Conservation (phyloP, 2,329 filamentous ascomycete species). For the Botrytis medusae region DNA sequence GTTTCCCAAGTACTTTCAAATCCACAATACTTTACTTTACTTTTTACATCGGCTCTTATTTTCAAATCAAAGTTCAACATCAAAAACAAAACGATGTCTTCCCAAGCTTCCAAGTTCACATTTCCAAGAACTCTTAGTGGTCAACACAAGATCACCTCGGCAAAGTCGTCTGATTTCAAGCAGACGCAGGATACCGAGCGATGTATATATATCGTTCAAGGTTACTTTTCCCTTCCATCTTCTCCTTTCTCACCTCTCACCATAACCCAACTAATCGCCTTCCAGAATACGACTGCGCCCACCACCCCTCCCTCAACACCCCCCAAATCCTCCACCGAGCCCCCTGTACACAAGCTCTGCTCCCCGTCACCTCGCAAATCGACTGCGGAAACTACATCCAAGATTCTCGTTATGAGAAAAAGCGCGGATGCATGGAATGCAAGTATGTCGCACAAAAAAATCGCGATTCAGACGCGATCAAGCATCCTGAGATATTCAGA, state of each 20-base stretch:
- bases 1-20: neutral
- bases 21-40: neutral
- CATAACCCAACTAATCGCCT: neutral
- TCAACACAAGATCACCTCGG: neutral
- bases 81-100: too few relatives aligned
- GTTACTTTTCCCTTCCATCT: neutral
- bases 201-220: neutral
- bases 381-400: neutral
- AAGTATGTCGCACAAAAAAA: neutral
- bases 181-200: neutral
- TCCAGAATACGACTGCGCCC: neutral
- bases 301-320: neutral
- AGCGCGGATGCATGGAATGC: neutral
- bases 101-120: too few relatives aligned
- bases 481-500: fast-evolving
- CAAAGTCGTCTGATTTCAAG: neutral
- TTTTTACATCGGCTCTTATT: neutral
- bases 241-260: too few relatives aligned
- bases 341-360: neutral
- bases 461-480: fast-evolving
- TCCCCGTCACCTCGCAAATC: neutral
- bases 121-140: neutral
- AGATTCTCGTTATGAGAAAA: neutral
- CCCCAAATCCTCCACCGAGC: neutral
- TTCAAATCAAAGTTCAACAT: too few relatives aligned